These are phyloP conservation scores for Cyclotella baltica DNA, from an alignment of 108 stramenopile species.

Conservation along the genomic window DNA sequence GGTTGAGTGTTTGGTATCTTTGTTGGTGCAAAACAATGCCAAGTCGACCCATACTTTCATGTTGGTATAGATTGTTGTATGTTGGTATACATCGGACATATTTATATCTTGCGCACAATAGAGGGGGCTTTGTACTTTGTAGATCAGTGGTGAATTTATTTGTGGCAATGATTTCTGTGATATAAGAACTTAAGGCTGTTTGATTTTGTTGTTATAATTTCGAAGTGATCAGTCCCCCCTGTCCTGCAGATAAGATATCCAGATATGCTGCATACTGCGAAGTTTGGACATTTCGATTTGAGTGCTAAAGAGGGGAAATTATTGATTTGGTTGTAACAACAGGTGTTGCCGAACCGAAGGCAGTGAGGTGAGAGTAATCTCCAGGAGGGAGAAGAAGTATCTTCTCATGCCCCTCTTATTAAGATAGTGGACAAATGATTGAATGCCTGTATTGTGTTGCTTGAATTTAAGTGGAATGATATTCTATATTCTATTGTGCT, in stretches of 20 bases:
- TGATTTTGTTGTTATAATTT: background rate
- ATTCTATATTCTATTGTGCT: constrained; percentile 20
- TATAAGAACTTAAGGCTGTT: background rate
- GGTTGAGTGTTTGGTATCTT: constrained; percentile 16
- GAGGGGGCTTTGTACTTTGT: no score
- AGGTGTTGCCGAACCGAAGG: constrained; percentile 2
- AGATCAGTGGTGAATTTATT: constrained; percentile 1
- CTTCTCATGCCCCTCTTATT: background rate
- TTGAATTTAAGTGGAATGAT: constrained; percentile 6
- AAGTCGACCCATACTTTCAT: background rate
- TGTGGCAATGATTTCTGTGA: constrained; percentile 8
- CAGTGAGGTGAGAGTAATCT: constrained; percentile 5
- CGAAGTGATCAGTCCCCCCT: background rate
- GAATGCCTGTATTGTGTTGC: constrained; percentile 7
- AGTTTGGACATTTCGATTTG: constrained; percentile 5
- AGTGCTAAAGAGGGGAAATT: constrained; percentile 1
- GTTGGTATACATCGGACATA: background rate
- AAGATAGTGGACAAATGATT: background rate
- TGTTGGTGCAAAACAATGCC: background rate
- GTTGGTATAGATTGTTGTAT: constrained; percentile 1
- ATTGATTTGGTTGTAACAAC: constrained; percentile 2
- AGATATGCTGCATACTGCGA: background rate
- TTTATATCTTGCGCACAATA: background rate
- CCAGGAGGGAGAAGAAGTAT: constrained; percentile 1
- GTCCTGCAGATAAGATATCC: constrained; percentile 10